Percentiles rank a stretch among this genome's conserved stretches.
Conservation (phyloP, 106 monocot species). For the Phalaenopsis equestris region DNA sequence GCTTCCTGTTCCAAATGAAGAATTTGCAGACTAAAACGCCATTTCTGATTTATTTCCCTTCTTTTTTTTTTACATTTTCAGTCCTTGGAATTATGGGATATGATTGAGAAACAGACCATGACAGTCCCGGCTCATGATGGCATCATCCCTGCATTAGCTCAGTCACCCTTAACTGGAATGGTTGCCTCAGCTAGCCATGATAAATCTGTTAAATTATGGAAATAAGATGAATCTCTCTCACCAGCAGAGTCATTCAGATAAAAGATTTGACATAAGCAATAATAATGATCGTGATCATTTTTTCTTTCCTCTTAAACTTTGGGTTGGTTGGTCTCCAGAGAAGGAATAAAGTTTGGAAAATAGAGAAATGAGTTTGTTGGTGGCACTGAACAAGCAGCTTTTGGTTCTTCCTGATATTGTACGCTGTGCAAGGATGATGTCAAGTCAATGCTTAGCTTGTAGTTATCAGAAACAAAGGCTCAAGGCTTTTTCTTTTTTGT, state of each 20-base stretch:
- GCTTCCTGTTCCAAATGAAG: neutral
- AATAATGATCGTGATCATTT: neutral
- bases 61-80: slow-evolving; percentile 13
- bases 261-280: neutral
- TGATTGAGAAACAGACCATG: slow-evolving; percentile 54
- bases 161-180: slow-evolving; percentile 76
- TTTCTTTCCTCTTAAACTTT: neutral
- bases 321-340: neutral
- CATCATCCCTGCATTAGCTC: slow-evolving; percentile 63
- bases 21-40: neutral
- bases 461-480: neutral
- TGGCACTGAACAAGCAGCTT: neutral
- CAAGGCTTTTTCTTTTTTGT: neutral
- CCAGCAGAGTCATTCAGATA: neutral
- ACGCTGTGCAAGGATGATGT: neutral
- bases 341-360: neutral
- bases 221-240: slow-evolving; percentile 27
- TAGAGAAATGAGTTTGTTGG: neutral
- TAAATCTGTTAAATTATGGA: slow-evolving; percentile 92
- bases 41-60: neutral
- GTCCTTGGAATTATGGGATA: slow-evolving; percentile 80
- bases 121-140: slow-evolving; percentile 63
- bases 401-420: neutral
- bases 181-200: slow-evolving; percentile 96
- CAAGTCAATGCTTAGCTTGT: neutral